Evolutionary conservation across 495 filamentous ascomycete genomes (phyloP).

Genomic region (Emericellopsis terricola): DNA sequence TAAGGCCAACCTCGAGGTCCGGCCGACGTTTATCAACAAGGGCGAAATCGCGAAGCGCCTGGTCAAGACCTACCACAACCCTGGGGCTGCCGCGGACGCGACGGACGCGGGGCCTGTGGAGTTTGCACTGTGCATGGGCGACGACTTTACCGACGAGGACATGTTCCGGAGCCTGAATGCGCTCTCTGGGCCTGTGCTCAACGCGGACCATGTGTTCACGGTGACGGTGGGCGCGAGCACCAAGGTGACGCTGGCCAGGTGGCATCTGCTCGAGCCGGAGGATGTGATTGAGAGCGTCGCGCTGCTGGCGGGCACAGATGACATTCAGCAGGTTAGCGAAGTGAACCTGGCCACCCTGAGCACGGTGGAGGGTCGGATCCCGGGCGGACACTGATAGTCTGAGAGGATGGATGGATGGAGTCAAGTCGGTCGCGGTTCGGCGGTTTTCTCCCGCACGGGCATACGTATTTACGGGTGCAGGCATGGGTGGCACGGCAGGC

Average conservation of each 20-base stretch:
- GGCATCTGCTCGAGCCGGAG: conserved; percentile 70
- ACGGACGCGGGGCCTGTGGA: conserved; percentile 34
- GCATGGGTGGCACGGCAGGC: not conserved
- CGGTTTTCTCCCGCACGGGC: too few relatives aligned
- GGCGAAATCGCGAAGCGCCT: conserved; percentile 76
- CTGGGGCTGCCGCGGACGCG: conserved; percentile 5
- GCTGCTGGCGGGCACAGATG: conserved; percentile 34
- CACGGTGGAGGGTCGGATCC: conserved; percentile 23
- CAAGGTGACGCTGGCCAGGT: conserved; percentile 72
- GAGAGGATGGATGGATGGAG: too few relatives aligned
- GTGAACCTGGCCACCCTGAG: conserved; percentile 27
- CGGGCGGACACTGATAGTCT: too few relatives aligned
- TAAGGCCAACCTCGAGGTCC: conserved; percentile 91
- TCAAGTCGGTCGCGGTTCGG: too few relatives aligned
- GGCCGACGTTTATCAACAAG: conserved; percentile 92
- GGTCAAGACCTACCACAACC: conserved; percentile 41
- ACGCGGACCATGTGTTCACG: conserved; percentile 50
- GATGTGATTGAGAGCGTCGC: conserved; percentile 72
- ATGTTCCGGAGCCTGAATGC: conserved; percentile 49
- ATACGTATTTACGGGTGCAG: too few relatives aligned
- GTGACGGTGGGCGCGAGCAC: conserved; percentile 75
- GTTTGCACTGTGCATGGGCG: conserved; percentile 77
- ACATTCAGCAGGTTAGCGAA: conserved; percentile 15
- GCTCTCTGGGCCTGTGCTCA: conserved; percentile 29
- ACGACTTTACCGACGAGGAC: conserved; percentile 97